These are phyloP conservation scores for Triticum aestivum DNA, from an alignment of 176 grass and related monocot species.

Conservation along the genomic window DNA sequence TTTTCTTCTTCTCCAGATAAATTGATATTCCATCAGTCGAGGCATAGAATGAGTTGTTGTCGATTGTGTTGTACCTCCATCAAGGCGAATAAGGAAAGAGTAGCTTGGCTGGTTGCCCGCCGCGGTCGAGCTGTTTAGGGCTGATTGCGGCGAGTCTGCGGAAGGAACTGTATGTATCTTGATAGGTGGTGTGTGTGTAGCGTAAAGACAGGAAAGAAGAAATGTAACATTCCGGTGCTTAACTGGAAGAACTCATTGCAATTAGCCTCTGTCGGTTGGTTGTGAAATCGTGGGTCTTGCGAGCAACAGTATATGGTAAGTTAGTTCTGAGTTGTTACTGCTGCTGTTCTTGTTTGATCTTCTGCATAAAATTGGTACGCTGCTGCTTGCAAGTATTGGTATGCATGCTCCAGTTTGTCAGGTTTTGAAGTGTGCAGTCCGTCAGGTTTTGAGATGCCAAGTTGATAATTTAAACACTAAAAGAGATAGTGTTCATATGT, in stretches of 20 bases:
- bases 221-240: slow-evolving; percentile 2
- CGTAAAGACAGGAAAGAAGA: not conserved
- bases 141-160: slow-evolving; percentile 25
- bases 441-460: not conserved
- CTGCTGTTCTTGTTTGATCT: not conserved
- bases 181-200: slow-evolving; percentile 34
- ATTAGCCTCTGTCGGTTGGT: not conserved
- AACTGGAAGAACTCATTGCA: slow-evolving; percentile 27
- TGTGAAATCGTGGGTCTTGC: not conserved
- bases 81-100: slow-evolving; percentile 43
- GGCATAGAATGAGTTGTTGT: slow-evolving; percentile 30
- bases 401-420: not conserved
- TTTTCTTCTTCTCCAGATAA: slow-evolving; percentile 14
- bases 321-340: not conserved
- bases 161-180: slow-evolving; percentile 30
- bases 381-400: not conserved
- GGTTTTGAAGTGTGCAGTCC: not conserved
- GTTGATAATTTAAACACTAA: not conserved
- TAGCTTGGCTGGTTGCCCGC: slow-evolving; percentile 8
- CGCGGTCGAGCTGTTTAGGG: slow-evolving; percentile 17
- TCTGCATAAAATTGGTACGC: not conserved
- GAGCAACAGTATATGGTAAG: not conserved
- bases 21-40: slow-evolving; percentile 31
- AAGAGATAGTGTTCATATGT: not conserved
- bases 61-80: slow-evolving; percentile 11